Percentiles rank a stretch among this genome's conserved stretches.
Evolutionary conservation across 192 early-diverging fungal species (phyloP).

Genomic region (Gamsiella multidivaricata): DNA sequence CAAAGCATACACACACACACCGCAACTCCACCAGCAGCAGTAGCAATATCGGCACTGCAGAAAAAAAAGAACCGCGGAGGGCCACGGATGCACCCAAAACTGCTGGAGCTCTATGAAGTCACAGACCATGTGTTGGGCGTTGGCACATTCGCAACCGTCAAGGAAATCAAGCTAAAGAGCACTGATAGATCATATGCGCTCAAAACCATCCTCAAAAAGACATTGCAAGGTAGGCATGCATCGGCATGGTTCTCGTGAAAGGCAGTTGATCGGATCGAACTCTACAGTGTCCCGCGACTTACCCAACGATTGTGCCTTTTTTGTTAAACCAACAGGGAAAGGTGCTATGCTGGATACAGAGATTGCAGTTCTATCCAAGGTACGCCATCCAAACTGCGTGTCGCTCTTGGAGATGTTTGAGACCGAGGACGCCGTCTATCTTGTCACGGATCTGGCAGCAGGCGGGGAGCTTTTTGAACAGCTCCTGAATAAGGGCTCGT

Average conservation of each 20-base stretch:
- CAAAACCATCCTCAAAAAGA: constrained; percentile 79
- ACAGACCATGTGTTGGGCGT: constrained; percentile 61
- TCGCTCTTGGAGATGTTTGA: constrained; percentile 80
- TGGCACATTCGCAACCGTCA: constrained; percentile 73
- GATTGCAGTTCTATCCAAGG: constrained; percentile 74
- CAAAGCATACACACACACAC: no score
- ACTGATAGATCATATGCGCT: constrained; percentile 72
- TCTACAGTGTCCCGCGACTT: no score
- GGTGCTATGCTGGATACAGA: constrained; percentile 73
- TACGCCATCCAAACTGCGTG: constrained; percentile 89
- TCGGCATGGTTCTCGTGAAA: no score
- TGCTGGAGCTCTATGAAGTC: constrained; percentile 56
- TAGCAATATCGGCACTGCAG: background rate
- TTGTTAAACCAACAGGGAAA: constrained; percentile 69
- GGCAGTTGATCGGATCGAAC: no score
- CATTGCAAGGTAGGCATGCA: constrained; percentile 58
- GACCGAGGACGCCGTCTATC: constrained; percentile 76
- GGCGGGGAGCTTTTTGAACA: constrained; percentile 93
- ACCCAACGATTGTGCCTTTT: no score
- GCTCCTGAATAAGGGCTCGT: constrained; percentile 77
- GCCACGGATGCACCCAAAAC: constrained; percentile 37
- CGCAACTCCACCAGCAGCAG: background rate
- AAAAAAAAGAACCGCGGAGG: constrained; percentile 6
- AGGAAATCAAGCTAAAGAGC: constrained; percentile 68
- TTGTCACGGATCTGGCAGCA: constrained; percentile 78